Percentiles rank a stretch among this genome's conserved stretches.
Evolutionary conservation across 2,329 filamentous ascomycete species (phyloP).

Genomic region (Ramularia endophylla): DNA sequence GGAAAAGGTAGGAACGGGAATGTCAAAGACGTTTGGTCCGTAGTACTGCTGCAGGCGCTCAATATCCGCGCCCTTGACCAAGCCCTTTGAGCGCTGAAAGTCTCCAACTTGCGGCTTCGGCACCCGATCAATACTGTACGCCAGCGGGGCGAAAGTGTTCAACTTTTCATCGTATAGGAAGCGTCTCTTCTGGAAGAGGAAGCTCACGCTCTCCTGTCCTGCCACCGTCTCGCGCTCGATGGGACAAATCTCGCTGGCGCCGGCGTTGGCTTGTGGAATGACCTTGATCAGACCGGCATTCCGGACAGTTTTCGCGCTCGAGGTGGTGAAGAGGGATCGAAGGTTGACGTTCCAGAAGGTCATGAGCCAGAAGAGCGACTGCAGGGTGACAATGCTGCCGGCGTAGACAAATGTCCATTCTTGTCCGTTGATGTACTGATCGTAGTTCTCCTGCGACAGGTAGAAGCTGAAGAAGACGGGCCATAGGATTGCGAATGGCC

Average conservation of each 20-base stretch:
- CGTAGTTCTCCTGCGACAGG: constrained; percentile 74
- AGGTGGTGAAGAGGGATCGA: constrained; percentile 73
- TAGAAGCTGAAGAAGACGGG: constrained; percentile 87
- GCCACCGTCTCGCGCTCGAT: constrained; percentile 71
- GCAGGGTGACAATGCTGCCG: constrained; percentile 77
- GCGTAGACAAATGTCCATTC: constrained; percentile 99
- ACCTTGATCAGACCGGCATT: constrained; percentile 87
- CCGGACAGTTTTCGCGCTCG: constrained; percentile 60
- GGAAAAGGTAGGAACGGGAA: constrained; percentile 89
- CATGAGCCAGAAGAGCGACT: constrained; percentile 87
- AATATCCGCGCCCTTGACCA: constrained; percentile 68
- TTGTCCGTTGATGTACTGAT: constrained; percentile 82
- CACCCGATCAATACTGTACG: constrained; percentile 76
- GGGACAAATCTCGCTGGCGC: constrained; percentile 78
- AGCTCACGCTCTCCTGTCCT: constrained; percentile 72
- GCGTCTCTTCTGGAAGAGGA: constrained; percentile 95
- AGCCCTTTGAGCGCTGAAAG: constrained; percentile 76
- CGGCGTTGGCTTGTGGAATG: constrained; percentile 82
- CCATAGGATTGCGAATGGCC: constrained; percentile 90
- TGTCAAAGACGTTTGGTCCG: constrained; percentile 93
- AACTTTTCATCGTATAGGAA: constrained; percentile 74
- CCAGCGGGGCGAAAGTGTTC: constrained; percentile 72
- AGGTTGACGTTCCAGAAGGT: constrained; percentile 97
- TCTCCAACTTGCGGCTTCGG: constrained; percentile 71
- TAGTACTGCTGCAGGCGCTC: constrained; percentile 83